Evolutionary conservation across 2,329 filamentous ascomycete species (phyloP), one percentile per base, ranked within the genome.

Genomic region (Ascochyta lentis): DNA sequence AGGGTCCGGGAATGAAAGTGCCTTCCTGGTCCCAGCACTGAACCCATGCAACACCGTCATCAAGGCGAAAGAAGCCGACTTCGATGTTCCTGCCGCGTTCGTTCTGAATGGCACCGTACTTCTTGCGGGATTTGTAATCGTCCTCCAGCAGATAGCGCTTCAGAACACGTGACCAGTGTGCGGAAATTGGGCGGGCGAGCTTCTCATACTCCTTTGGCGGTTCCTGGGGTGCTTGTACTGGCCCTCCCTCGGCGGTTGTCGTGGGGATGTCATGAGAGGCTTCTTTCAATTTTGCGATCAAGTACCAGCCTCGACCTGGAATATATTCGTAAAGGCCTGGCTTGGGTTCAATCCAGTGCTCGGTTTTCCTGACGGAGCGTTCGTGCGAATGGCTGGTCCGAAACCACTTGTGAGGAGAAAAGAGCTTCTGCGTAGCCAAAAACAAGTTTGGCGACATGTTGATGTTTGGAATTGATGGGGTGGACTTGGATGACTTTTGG

Each of bases 361-460:
- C 80, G 42, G 78, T 78, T 29, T 72, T 72, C 60, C 77, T 73
- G 35, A 74, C 67, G 2, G 77, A 68, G 24, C 74, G 74, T 23
- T 78, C 72, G 5, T 52, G 54, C 49, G 72, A 72, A 33, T 77
- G 71, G 35, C 71, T 74, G 34, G 77, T 72, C 47, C 60, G 59
- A 61, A 82, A 82, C 80, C 80, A 82, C 72, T 81, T 80, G 56
- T 75, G 70, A 6, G 80, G 80, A 49, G 77, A 78, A 67, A 81
- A 79, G 40, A 79, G 69, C 47, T 74, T 78, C 51, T 80, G 79
- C n/a, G 79, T 74, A 46, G 78, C 80, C 65, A 82, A 65, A 51
- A 81, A 80, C 44, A 81, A 76, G 64, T 83, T 83, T 58, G 80
- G 80, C 38, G 80, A 77, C 80, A 83, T 83, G 56, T 37, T 44